phyloP scores from a whole-genome alignment of 176 grass and related monocot genomes.

The Metroxylon sagu region DNA sequence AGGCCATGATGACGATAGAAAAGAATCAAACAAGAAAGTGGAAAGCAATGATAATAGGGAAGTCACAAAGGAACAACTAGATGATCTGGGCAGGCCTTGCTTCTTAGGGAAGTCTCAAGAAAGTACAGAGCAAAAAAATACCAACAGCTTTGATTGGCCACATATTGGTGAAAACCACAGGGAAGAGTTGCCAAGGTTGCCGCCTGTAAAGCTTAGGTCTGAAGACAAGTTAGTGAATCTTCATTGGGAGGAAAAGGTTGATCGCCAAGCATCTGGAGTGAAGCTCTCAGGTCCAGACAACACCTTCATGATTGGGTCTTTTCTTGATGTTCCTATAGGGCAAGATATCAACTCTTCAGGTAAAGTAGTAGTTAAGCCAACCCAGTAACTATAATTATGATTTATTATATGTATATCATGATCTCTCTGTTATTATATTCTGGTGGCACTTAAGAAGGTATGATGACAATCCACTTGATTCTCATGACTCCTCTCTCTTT shows the following conservation, averaged over 20 bases:
- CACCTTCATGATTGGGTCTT: conserved; percentile 84
- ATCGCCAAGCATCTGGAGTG: conserved; percentile 48
- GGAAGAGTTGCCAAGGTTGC: conserved; percentile 73
- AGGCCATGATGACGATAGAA: conserved; percentile 33
- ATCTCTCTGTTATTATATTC: neutral
- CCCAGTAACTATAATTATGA: neutral
- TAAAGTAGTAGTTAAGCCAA: conserved; percentile 16
- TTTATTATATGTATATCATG: too few relatives aligned
- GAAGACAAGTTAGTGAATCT: conserved; percentile 89
- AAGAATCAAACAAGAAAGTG: conserved; percentile 45
- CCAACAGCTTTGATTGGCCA: conserved; percentile 56
- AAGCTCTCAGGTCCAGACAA: conserved; percentile 52
- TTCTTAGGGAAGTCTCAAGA: conserved; percentile 36
- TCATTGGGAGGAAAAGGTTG: conserved; percentile 70
- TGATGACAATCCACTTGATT: too few relatives aligned
- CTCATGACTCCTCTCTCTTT: neutral
- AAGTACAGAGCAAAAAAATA: conserved; percentile 22
- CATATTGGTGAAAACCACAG: conserved; percentile 44
- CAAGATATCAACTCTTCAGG: conserved; percentile 90
- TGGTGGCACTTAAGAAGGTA: too few relatives aligned
- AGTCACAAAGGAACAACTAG: conserved; percentile 34
- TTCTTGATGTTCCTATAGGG: conserved; percentile 85
- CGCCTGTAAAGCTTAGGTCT: conserved; percentile 77
- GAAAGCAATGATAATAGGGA: conserved; percentile 32
- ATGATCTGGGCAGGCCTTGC: conserved; percentile 40